phyloP scores from a whole-genome alignment of 441 rosid genomes.

The Dalechampia spathulata region DNA sequence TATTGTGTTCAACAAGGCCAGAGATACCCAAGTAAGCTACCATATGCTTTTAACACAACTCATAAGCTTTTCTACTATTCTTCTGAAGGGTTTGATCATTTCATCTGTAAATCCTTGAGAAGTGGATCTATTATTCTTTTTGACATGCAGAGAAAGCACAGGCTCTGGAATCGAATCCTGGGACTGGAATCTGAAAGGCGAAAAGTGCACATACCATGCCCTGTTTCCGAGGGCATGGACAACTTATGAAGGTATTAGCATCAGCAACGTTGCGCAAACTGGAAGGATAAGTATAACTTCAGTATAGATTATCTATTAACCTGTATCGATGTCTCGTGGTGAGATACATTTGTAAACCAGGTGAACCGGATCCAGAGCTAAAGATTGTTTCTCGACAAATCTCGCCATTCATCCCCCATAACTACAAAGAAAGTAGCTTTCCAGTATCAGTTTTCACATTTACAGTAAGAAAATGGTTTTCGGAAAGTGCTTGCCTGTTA shows the following conservation, averaged over 20 bases:
- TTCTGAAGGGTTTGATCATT: too few relatives aligned
- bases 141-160: constrained; percentile 36
- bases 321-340: not conserved
- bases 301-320: too few relatives aligned
- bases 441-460: constrained; percentile 80
- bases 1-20: constrained; percentile 57
- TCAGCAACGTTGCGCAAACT: too few relatives aligned
- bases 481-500: not conserved
- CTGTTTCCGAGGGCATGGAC: constrained; percentile 97
- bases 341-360: constrained; percentile 29
- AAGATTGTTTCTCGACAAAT: constrained; percentile 77
- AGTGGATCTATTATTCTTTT: not conserved
- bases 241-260: constrained; percentile 79
- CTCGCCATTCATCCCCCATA: constrained; percentile 90
- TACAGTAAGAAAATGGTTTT: constrained; percentile 40
- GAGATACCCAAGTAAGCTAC: constrained; percentile 52
- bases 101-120: not conserved
- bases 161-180: constrained; percentile 69
- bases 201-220: constrained; percentile 78
- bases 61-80: too few relatives aligned
- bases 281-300: too few relatives aligned
- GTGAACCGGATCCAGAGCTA: constrained; percentile 87
- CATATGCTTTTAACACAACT: not conserved
- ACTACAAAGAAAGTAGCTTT: constrained; percentile 88
- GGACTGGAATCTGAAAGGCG: constrained; percentile 87